Evolutionary conservation across 176 grass and related monocot genomes (phyloP).

Genomic region (Chloris gayana): DNA sequence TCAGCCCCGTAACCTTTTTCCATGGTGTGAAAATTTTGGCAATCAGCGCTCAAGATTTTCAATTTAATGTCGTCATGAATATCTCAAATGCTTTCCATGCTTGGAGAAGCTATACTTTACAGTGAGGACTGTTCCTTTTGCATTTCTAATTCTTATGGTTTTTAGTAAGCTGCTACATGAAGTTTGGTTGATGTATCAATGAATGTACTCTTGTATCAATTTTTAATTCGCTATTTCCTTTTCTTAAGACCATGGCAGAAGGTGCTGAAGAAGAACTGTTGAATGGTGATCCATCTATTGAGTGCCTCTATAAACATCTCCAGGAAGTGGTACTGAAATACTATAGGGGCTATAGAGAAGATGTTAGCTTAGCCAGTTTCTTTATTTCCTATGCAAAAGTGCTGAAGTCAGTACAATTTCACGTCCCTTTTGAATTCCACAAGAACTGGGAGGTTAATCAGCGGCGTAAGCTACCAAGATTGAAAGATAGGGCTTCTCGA

Average conservation of each 20-base stretch:
- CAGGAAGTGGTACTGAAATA: not conserved
- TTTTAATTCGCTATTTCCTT: not conserved
- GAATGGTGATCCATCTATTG: not conserved
- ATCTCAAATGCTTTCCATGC: not conserved
- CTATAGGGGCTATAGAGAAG: not conserved
- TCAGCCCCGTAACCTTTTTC: not conserved
- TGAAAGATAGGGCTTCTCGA: not conserved
- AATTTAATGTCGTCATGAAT: not conserved
- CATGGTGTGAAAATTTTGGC: not conserved
- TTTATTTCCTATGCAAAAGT: not conserved
- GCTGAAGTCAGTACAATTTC: not conserved
- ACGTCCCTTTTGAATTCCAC: not conserved
- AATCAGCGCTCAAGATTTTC: not conserved
- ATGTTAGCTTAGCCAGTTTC: not conserved
- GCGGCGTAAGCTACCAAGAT: not conserved
- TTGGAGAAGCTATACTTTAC: slow-evolving; percentile 7
- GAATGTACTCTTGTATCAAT: not conserved
- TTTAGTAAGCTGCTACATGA: too few species aligned
- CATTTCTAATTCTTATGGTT: not conserved
- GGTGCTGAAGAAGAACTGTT: not conserved
- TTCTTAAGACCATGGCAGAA: not conserved
- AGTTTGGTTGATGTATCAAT: not conserved
- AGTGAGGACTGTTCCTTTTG: not conserved
- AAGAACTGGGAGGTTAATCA: not conserved
- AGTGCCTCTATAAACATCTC: not conserved